Percentiles rank a stretch among this genome's conserved stretches.
phyloP scores from a whole-genome alignment of 495 filamentous ascomycete genomes.

The Astrothelium macrocarpum region DNA sequence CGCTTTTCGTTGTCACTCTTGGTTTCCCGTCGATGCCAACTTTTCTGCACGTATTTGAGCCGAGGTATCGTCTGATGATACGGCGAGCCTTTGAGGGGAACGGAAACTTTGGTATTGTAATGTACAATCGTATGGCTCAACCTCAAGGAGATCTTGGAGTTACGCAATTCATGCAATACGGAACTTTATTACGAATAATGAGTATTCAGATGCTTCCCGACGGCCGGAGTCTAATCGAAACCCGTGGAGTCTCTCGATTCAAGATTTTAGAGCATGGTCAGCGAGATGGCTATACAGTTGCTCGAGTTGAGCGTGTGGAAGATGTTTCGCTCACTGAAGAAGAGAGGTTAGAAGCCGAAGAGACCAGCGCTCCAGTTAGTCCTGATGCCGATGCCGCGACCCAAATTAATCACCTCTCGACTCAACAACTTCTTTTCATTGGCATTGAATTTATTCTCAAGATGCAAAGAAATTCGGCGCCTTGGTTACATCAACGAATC shows the following conservation, averaged over 20 bases:
- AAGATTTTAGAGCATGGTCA: constrained; percentile 51
- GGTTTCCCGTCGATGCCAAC: constrained; percentile 75
- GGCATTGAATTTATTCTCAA: constrained; percentile 55
- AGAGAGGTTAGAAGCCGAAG: constrained; percentile 58
- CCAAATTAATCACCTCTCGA: constrained; percentile 54
- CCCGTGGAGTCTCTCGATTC: constrained; percentile 66
- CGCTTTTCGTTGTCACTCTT: constrained; percentile 74
- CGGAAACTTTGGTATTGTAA: constrained; percentile 74
- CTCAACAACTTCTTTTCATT: constrained; percentile 54
- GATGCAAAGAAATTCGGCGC: constrained; percentile 54
- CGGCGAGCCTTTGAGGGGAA: constrained; percentile 63
- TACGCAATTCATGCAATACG: constrained; percentile 59
- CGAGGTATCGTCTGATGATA: constrained; percentile 81
- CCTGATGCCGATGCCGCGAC: constrained; percentile 24
- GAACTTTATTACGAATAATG: constrained; percentile 66
- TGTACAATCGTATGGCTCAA: constrained; percentile 49
- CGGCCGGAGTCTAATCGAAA: constrained; percentile 71
- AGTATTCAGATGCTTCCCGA: constrained; percentile 63
- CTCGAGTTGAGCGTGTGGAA: constrained; percentile 60
- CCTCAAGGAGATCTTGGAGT: constrained; percentile 50
- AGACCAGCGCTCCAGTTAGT: constrained; percentile 36
- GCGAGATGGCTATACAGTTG: constrained; percentile 69
- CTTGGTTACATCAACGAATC: constrained; percentile 63
- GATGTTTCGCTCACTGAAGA: constrained; percentile 76
- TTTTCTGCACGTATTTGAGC: constrained; percentile 85